Percentiles rank a stretch among this genome's conserved stretches.
Conservation (phyloP, 192 early-diverging fungal species). For the Entomortierella parvispora region DNA sequence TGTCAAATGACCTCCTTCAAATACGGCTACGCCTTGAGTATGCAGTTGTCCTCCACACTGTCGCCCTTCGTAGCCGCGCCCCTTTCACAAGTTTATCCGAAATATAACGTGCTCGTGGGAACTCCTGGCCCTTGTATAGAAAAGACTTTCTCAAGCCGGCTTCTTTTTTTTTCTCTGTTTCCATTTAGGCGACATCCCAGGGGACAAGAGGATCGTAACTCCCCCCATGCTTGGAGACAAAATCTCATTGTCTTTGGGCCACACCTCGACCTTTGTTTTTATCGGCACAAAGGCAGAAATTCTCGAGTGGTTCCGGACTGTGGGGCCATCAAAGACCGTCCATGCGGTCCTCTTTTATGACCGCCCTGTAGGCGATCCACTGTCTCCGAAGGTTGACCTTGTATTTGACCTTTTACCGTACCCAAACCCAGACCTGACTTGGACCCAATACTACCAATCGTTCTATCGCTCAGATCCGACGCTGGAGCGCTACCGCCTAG, state of each 20-base stretch:
- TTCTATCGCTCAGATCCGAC: constrained; percentile 52
- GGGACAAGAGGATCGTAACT: constrained; percentile 50
- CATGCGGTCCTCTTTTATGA: constrained; percentile 40
- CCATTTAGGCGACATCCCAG: constrained; percentile 38
- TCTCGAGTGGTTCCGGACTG: constrained; percentile 57
- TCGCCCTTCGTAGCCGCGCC: too few species aligned
- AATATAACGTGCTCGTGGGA: too few species aligned
- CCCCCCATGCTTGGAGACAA: constrained; percentile 57
- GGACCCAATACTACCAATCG: constrained; percentile 47
- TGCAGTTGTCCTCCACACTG: too few species aligned
- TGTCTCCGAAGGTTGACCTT: constrained; percentile 43
- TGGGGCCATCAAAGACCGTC: constrained; percentile 30
- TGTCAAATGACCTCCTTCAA: background rate
- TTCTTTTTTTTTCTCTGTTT: background rate
- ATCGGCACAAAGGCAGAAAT: constrained; percentile 58
- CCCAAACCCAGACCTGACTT: constrained; percentile 55
- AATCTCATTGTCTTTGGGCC: constrained; percentile 54
- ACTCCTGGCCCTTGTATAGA: too few species aligned
- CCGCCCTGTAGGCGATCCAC: constrained; percentile 33
- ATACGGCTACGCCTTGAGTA: too few species aligned
- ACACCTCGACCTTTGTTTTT: constrained; percentile 58
- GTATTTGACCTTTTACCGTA: constrained; percentile 59
- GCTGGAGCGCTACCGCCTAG: constrained; percentile 50
- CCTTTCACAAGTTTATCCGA: too few species aligned
- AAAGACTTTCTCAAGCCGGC: too few species aligned